Evolutionary conservation across 495 filamentous ascomycete species (phyloP).

Genomic region (Jackrogersella minutella): DNA sequence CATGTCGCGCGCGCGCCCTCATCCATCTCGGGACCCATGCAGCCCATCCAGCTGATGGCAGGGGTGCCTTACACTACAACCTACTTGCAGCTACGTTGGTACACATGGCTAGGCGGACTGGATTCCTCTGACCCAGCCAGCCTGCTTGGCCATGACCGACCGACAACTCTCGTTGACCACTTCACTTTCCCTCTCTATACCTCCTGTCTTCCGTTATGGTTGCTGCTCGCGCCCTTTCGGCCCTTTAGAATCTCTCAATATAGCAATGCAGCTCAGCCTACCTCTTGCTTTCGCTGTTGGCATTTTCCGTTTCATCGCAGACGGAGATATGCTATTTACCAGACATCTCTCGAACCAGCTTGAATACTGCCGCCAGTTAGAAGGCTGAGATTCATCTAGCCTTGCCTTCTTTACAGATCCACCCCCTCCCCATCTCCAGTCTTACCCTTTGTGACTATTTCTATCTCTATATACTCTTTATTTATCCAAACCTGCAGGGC

Average conservation of each 20-base stretch:
- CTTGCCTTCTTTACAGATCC: slow-evolving; percentile 44
- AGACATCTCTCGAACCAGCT: slow-evolving; percentile 36
- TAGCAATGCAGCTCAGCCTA: slow-evolving; percentile 56
- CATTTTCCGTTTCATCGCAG: slow-evolving; percentile 46
- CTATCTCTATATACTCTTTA: slow-evolving; percentile 46
- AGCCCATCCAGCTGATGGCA: slow-evolving; percentile 43
- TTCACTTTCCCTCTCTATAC: slow-evolving; percentile 27
- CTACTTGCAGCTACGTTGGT: slow-evolving; percentile 22
- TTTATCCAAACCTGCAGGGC: slow-evolving; percentile 47
- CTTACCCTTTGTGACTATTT: slow-evolving; percentile 45
- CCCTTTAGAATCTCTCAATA: slow-evolving; percentile 52
- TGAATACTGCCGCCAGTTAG: slow-evolving; percentile 40
- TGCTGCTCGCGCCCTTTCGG: slow-evolving; percentile 40
- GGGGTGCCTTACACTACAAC: slow-evolving; percentile 41
- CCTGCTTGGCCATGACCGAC: slow-evolving; percentile 24
- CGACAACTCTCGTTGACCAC: slow-evolving; percentile 26
- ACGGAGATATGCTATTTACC: slow-evolving; percentile 42
- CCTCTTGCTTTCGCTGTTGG: slow-evolving; percentile 44
- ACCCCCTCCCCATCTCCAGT: slow-evolving; percentile 41
- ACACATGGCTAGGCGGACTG: slow-evolving; percentile 34
- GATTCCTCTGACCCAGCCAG: slow-evolving; percentile 27
- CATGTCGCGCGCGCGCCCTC: slow-evolving; percentile 40
- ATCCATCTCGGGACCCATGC: slow-evolving; percentile 38
- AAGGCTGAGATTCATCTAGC: slow-evolving; percentile 46
- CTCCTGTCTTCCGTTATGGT: slow-evolving; percentile 32